Evolutionary conservation across 805 yeast species (phyloP), one percentile per base, ranked within the genome.

Genomic region (Monosporozyma servazzii): DNA sequence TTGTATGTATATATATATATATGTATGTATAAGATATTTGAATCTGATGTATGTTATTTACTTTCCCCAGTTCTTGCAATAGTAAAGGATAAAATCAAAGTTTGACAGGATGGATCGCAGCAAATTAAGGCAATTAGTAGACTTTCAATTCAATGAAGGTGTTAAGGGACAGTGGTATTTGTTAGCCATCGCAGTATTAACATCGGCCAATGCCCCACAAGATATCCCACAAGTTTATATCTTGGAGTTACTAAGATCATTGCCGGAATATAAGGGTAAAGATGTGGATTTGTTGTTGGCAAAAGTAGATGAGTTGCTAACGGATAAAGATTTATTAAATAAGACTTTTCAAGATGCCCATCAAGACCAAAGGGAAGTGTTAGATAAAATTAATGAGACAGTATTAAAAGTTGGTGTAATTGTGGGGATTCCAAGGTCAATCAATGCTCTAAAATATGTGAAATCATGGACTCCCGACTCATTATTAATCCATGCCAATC

Each of bases 391-490:
- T 49, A 73, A 93, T 51, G 96, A 89, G 59, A 81, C 88, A 7
- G 69, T 89, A 2, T 69, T 89, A 61, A 89, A 89, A 62, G 73
- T 86, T 7, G 75, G 84, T 1, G 93, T 95, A 0, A 69, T 89
- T 46, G 77, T 81, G 11, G 96, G 96, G 0, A 72, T 88, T 11
- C 96, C 96, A 1, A 82, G 82, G 57, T 77, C 88, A 1, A 89
- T 89, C 65, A 89, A 88, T 64, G 77, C 93, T 2, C 68, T 89
- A 60, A 83, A 78, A 59, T 72, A 75, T 21, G 70, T 88, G 51
- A 79, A 78, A 53, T 75, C 75, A 23, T 80, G 75, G 1, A 86
- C 95, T 0, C 95, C 96, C 2, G 50, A 52, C 1, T 64, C 67
- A 17, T 61, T 80, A 33, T 62, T 54, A 21, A 21, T 18, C 13